A percentile compares a stretch with the other conserved stretches of the same genome.
Evolutionary conservation across 2,329 filamentous ascomycete genomes (phyloP).

Genomic region (Thermothelomyces thermophilus): DNA sequence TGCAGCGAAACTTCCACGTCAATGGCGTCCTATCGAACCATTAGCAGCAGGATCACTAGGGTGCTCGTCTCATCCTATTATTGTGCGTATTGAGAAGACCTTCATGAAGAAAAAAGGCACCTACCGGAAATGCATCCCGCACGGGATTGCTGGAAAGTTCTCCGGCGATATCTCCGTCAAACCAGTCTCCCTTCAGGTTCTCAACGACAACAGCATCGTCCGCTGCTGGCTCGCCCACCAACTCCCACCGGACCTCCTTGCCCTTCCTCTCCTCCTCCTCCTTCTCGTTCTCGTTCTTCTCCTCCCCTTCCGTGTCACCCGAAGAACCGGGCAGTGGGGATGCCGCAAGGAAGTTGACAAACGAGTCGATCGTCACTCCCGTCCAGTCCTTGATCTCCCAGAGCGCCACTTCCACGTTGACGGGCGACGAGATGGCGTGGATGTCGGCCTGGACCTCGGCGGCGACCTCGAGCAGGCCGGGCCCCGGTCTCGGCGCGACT

Average conservation of each 20-base stretch:
- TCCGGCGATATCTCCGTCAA: not conserved
- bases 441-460: constrained; percentile 61
- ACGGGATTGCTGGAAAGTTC: constrained; percentile 25
- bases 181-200: not conserved
- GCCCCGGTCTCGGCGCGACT: constrained; percentile 35
- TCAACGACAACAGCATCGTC: not conserved
- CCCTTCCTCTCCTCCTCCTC: not conserved
- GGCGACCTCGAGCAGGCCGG: constrained; percentile 46
- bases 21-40: constrained; percentile 12
- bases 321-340: constrained; percentile 18
- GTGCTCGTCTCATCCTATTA: too few relatives aligned
- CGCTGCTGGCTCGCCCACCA: not conserved
- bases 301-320: not conserved
- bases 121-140: constrained; percentile 30
- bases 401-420: constrained; percentile 54
- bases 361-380: constrained; percentile 60
- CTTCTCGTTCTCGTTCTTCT: not conserved
- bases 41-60: too few relatives aligned
- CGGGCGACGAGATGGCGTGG: constrained; percentile 48
- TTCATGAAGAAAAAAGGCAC: constrained; percentile 8
- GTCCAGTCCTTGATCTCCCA: constrained; percentile 72
- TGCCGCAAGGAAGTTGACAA: constrained; percentile 72
- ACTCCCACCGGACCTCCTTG: not conserved
- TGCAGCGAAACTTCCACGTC: constrained; percentile 24
- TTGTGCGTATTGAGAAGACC: too few relatives aligned